Evolutionary conservation across 2,329 filamentous ascomycete species (phyloP), one percentile per base, ranked within the genome.

Genomic region (Calonectria fujianensis): DNA sequence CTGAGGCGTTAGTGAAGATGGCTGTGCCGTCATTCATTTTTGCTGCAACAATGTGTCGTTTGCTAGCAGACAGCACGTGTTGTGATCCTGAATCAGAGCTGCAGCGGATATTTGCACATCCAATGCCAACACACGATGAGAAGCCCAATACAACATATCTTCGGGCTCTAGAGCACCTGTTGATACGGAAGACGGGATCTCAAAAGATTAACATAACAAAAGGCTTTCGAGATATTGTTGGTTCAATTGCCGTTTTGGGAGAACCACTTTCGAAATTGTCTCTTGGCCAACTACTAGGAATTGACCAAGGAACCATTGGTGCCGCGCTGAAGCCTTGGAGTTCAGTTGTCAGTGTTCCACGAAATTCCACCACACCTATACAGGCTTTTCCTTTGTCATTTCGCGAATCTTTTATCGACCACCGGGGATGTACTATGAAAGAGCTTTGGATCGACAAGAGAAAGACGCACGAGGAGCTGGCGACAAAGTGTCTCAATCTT

Each of bases 341-440:
- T 41, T 41, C 35, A 1, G 71, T 79, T 0, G 27, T 79, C 0
- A 50, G 59, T 16, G 27, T 72, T 16, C 70, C 69, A 0, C 6
- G 0, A 0, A 39, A 50, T 2, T 0, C 24, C 1, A 18, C 13
- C 0, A 1, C 10, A 0, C 73, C 77, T 0, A 10, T 79, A 8
- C 35, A 74, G 6, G 24, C 74, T 3, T 10, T 78, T 3, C 78
- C 78, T 20, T 3, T 75, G 0, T 85, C 85, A 0, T 87, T 87
- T 59, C 82, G 81, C n/a, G 84, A 87, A 70, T 85, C 85, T 78
- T 81, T 87, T 3, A 35, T 84, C 2, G 79, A 85, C 69, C 51
- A 74, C 70, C 78, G 20, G 83, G 80, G 72, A 72, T 75, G 7
- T 70, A 57, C 41, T 20, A n/a, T 45, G 16, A 80, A 82, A 45